phyloP scores from a whole-genome alignment of 495 filamentous ascomycete genomes.

The Penicillium macrosclerotiorum region DNA sequence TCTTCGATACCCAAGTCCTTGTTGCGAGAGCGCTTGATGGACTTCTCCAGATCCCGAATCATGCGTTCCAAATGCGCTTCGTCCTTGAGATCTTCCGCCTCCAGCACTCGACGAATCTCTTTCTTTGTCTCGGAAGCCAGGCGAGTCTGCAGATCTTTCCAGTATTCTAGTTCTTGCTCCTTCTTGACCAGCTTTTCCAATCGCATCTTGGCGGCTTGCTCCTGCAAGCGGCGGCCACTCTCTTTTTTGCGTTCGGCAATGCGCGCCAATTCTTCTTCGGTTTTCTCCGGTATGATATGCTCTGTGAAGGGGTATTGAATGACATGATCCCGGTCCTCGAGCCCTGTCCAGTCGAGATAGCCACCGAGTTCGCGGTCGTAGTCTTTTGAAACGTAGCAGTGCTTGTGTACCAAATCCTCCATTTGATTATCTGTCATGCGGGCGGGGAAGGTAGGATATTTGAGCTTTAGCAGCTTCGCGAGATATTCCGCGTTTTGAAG shows the following conservation, averaged over 20 bases:
- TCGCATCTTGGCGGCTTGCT: slow-evolving; percentile 95
- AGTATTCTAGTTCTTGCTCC: slow-evolving; percentile 93
- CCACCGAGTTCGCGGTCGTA: slow-evolving; percentile 72
- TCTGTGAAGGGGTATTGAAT: slow-evolving; percentile 94
- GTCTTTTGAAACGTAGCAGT: slow-evolving; percentile 83
- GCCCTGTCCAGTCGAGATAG: slow-evolving; percentile 81
- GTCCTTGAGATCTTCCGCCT: slow-evolving; percentile 88
- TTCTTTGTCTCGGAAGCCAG: slow-evolving; percentile 78
- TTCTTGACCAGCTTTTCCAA: slow-evolving; percentile 92
- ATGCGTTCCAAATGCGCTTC: slow-evolving; percentile 75
- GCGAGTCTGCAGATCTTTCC: slow-evolving; percentile 71
- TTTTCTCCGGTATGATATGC: slow-evolving; percentile 82
- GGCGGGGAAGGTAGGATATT: slow-evolving; percentile 85
- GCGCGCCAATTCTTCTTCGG: slow-evolving; percentile 82
- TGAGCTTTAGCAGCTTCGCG: slow-evolving; percentile 82
- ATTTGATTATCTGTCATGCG: slow-evolving; percentile 82
- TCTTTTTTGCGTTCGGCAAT: slow-evolving; percentile 92
- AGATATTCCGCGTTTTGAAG: slow-evolving; percentile 86
- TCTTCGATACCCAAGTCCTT: slow-evolving; percentile 87
- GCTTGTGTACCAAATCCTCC: slow-evolving; percentile 80
- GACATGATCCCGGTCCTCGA: slow-evolving; percentile 84
- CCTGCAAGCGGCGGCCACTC: slow-evolving; percentile 84
- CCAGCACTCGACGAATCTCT: slow-evolving; percentile 77
- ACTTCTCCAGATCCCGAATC: slow-evolving; percentile 84
- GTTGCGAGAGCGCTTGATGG: slow-evolving; percentile 82